Evolutionary conservation across 768 basidiomycete genomes (phyloP).

Genomic region (Pulveroboletus ravenelii): DNA sequence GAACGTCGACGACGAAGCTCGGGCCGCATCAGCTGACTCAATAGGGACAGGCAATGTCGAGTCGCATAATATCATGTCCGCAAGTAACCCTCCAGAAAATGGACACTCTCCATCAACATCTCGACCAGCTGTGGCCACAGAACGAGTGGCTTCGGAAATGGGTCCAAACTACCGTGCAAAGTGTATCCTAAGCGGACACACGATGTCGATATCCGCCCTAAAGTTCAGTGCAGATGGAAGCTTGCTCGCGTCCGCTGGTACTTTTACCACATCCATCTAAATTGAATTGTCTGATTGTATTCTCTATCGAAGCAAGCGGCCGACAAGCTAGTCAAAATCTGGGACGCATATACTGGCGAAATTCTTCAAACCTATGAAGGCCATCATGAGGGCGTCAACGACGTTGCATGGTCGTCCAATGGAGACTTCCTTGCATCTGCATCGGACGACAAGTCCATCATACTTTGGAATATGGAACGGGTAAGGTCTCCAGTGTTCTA

Average conservation of each 20-base stretch:
- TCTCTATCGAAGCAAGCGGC: slow-evolving; percentile 57
- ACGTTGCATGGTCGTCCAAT: slow-evolving; percentile 85
- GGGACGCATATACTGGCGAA: slow-evolving; percentile 70
- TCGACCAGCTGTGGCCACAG: neutral
- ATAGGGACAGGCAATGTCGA: neutral
- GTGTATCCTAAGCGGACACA: slow-evolving; percentile 77
- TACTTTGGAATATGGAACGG: slow-evolving; percentile 75
- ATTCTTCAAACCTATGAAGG: slow-evolving; percentile 69
- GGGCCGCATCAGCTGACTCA: neutral
- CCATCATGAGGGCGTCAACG: slow-evolving; percentile 81
- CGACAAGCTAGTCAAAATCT: slow-evolving; percentile 78
- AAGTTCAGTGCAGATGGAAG: slow-evolving; percentile 87
- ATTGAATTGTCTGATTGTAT: slow-evolving; percentile 17
- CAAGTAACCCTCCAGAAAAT: slow-evolving; percentile 4
- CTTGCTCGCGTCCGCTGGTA: slow-evolving; percentile 81
- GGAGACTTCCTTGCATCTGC: slow-evolving; percentile 83
- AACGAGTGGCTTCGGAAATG: slow-evolving; percentile 5
- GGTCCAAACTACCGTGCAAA: slow-evolving; percentile 54
- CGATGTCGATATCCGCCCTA: slow-evolving; percentile 73
- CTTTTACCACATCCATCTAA: slow-evolving; percentile 24
- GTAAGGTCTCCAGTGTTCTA: slow-evolving; percentile 33
- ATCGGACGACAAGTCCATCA: slow-evolving; percentile 88
- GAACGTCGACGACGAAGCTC: slow-evolving; percentile 11
- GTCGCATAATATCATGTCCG: slow-evolving; percentile 8
- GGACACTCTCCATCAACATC: neutral